A percentile compares a stretch with the other conserved stretches of the same genome.
These are phyloP conservation scores for Lichtheimia corymbifera DNA, from an alignment of 371 early-diverging fungal genomes.

Conservation along the genomic window DNA sequence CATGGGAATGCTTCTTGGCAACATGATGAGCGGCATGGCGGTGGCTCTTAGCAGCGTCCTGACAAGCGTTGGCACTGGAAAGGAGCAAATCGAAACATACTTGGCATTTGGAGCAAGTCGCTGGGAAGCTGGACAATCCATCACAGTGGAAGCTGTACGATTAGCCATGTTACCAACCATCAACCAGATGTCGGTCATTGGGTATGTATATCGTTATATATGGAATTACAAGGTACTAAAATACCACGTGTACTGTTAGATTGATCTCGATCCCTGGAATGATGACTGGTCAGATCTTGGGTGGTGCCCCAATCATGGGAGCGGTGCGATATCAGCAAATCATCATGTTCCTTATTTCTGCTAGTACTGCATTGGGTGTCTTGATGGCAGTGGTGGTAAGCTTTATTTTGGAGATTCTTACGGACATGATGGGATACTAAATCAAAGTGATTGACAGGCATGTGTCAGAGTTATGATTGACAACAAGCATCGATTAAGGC, in stretches of 20 bases:
- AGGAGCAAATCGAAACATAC: constrained; percentile 68
- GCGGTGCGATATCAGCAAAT: constrained; percentile 84
- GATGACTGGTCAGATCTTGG: constrained; percentile 91
- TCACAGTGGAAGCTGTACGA: constrained; percentile 74
- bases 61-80: constrained; percentile 51
- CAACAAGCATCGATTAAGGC: constrained; percentile 54
- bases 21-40: constrained; percentile 82
- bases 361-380: constrained; percentile 68
- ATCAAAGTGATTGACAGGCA: constrained; percentile 8
- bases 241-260: too few species aligned
- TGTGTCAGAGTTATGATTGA: constrained; percentile 64
- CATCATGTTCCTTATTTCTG: constrained; percentile 82
- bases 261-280: constrained; percentile 89
- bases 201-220: constrained; percentile 17
- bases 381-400: constrained; percentile 60
- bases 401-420: constrained; percentile 35
- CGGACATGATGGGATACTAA: not conserved
- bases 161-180: constrained; percentile 82
- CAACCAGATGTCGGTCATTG: constrained; percentile 85
- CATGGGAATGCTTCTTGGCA: constrained; percentile 86
- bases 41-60: constrained; percentile 72
- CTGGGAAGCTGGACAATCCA: constrained; percentile 81
- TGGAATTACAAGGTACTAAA: too few species aligned
- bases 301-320: constrained; percentile 79
- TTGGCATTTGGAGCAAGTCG: constrained; percentile 83